Conservation (phyloP, 1,139 yeast genomes). For the Pichia sp. region DNA sequence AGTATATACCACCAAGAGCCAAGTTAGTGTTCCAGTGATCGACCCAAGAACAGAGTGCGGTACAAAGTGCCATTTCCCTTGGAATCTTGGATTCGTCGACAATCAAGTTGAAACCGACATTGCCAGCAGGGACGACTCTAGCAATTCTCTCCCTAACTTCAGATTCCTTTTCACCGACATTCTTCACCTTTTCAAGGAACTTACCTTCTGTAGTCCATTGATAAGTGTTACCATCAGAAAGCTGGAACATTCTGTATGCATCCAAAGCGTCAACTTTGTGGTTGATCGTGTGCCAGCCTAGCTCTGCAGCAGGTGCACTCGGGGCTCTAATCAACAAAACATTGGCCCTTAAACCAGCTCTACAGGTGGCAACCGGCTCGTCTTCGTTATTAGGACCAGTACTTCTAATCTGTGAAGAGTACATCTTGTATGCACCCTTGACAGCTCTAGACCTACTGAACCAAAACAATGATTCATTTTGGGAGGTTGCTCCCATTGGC, state of each 20-base stretch:
- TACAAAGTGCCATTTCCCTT: constrained; percentile 48
- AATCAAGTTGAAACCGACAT: constrained; percentile 44
- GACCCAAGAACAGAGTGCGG: constrained; percentile 52
- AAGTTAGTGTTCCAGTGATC: constrained; percentile 62
- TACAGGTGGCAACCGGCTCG: constrained; percentile 49
- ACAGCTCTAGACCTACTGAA: constrained; percentile 55
- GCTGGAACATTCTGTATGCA: constrained; percentile 49
- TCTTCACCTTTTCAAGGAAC: constrained; percentile 48
- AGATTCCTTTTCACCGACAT: constrained; percentile 53
- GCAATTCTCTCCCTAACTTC: constrained; percentile 58
- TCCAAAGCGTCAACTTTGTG: constrained; percentile 59
- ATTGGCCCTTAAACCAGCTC: constrained; percentile 56
- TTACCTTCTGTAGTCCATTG: constrained; percentile 61
- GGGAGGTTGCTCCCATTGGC: constrained; percentile 34
- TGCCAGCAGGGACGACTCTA: constrained; percentile 41
- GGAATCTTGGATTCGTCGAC: constrained; percentile 49
- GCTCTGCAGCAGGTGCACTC: constrained; percentile 41
- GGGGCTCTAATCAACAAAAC: constrained; percentile 46
- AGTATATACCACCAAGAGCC: constrained; percentile 56
- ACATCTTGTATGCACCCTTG: constrained; percentile 57
- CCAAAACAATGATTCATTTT: constrained; percentile 39
- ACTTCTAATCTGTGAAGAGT: constrained; percentile 32
- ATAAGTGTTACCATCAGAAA: constrained; percentile 51
- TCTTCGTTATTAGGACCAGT: constrained; percentile 43
- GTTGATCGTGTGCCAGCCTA: constrained; percentile 58